These are phyloP conservation scores for Solanum microdontum DNA, from an alignment of 257 asterid species.

Conservation along the genomic window DNA sequence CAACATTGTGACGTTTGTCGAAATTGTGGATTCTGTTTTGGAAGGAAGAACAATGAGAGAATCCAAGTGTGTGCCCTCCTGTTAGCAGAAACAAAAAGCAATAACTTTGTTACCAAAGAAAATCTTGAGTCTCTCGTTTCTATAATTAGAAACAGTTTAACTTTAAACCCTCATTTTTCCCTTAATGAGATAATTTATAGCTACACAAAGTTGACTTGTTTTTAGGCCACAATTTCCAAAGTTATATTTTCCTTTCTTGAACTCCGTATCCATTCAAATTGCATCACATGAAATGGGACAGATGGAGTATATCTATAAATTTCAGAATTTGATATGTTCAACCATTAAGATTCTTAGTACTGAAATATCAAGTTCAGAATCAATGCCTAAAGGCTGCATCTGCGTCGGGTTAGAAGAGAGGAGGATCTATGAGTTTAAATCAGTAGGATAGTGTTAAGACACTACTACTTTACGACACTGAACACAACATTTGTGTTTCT, in stretches of 20 bases:
- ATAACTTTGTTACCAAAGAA: neutral
- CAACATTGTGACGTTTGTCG: conserved; percentile 27
- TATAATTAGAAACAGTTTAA: too few relatives aligned
- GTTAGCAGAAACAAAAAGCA: neutral
- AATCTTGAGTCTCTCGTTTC: accelerated
- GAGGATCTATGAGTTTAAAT: neutral
- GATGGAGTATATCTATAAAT: neutral
- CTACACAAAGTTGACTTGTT: too few relatives aligned
- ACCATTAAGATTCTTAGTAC: neutral
- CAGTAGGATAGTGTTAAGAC: neutral
- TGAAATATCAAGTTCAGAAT: neutral
- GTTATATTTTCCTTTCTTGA: too few relatives aligned
- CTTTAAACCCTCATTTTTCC: neutral
- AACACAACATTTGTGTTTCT: too few relatives aligned
- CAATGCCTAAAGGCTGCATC: neutral
- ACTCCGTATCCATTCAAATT: neutral
- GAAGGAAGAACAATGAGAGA: conserved; percentile 84
- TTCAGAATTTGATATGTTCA: neutral
- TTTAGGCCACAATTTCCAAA: too few relatives aligned
- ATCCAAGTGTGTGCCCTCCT: conserved; percentile 93
- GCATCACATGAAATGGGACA: neutral
- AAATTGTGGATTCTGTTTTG: conserved; percentile 79
- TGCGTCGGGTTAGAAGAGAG: neutral
- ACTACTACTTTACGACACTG: neutral
- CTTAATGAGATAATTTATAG: too few relatives aligned